A percentile compares a stretch with the other conserved stretches of the same genome.
phyloP scores from a whole-genome alignment of 306 rosid species.

The Malus sylvestris region DNA sequence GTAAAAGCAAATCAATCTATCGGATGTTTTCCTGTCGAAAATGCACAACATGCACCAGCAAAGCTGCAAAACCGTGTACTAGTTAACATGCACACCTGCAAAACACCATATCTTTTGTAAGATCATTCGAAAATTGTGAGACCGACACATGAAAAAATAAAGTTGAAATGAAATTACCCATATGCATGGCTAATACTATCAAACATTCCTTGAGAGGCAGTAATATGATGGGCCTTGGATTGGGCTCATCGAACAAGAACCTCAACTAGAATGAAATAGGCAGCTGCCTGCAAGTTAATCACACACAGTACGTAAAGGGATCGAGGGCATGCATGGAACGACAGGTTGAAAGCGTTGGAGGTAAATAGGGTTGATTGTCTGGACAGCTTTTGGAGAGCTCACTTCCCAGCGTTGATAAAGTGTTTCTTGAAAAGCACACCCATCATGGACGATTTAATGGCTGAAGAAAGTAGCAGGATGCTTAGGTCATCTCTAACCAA shows the following conservation, averaged over 20 bases:
- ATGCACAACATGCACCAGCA: neutral
- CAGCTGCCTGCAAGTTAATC: neutral
- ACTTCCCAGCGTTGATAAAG: neutral
- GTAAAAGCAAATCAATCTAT: neutral
- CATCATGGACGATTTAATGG: neutral
- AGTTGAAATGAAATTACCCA: neutral
- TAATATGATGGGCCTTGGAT: neutral
- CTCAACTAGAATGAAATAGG: neutral
- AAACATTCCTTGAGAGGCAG: neutral
- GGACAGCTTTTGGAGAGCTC: neutral
- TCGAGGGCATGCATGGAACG: neutral
- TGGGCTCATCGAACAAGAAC: neutral
- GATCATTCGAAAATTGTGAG: neutral
- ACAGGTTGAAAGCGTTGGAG: neutral
- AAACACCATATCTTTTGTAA: neutral
- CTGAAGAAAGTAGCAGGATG: neutral
- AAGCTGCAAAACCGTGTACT: neutral
- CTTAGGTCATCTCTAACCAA: no score
- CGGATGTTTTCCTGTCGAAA: neutral
- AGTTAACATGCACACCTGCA: neutral
- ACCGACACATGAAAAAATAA: neutral
- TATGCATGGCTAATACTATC: neutral
- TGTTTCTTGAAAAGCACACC: neutral
- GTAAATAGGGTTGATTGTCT: neutral
- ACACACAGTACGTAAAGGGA: neutral